Base-by-base conservation (phyloP, 2,329 filamentous ascomycete genomes). In the Neonectria faginata region DNA sequence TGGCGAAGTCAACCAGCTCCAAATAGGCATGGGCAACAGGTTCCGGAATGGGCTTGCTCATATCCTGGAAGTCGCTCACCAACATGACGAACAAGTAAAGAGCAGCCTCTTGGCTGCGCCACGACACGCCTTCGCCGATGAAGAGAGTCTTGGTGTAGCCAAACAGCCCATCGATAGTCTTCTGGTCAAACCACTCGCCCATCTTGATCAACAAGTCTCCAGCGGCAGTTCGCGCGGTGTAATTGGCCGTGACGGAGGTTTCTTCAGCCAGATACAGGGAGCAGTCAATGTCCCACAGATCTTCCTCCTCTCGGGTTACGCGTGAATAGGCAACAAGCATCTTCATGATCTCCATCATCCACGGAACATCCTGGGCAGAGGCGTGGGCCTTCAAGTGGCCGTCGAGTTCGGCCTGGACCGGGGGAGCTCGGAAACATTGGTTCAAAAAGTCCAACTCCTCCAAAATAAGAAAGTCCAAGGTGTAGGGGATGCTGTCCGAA, bases 371-470 rank as follows among this genome's bases (percentile, higher is more conserved):
- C 61, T 88, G 85, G 3, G 88, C 86, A 29, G 84, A 84, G 54
- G 85, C 82, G 62, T 88, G 85, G 16, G 87, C 80, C 70, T 79
- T 86, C 78, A 97, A 83, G 79, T 97, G 92, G 51, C 89, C 86
- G 70, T 95, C 91, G n/a, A 99, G 88, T 78, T 97, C 92, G 67
- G 92, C 90, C 70, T 94, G 92, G 2, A 99, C 94, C 0, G 93
- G 93, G 4, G 93, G 90, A 7, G 95, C 95, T 68, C 93, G 90
- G 68, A 99, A 86, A 77, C 94, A 94, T 62, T 94, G 91, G 79
- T 97, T 96, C 76, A 99, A 88, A 75, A 98, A 94, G 79, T 99
- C 96, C 25, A 99, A 85, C 78, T 98, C 94, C 78, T 99, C 96
- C 8, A 98, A 83, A 3, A 98, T 89, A 56, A 99, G 86, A 75